These are phyloP conservation scores for Flaveria robusta DNA, from an alignment of 129 eudicot species.

Conservation along the genomic window DNA sequence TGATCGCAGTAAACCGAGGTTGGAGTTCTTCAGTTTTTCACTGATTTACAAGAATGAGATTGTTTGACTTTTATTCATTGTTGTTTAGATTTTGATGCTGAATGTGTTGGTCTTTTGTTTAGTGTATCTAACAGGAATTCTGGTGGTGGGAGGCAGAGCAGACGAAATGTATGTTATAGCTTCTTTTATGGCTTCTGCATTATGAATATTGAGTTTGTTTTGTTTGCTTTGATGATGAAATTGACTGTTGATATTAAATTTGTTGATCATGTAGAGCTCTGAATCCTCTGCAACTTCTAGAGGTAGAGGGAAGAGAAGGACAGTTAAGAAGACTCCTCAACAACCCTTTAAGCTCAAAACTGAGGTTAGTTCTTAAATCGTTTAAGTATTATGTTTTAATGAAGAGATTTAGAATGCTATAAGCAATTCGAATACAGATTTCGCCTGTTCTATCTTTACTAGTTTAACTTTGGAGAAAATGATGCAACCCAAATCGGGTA, in stretches of 20 bases:
- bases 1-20: conserved; percentile 62
- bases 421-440: conserved; percentile 1
- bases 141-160: conserved; percentile 62
- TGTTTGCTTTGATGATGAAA: conserved; percentile 15
- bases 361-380: conserved; percentile 51
- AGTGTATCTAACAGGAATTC: conserved; percentile 55
- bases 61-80: not conserved
- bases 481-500: not conserved
- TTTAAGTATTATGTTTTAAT: not conserved
- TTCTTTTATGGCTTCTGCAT: not conserved
- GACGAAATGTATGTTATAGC: conserved; percentile 64
- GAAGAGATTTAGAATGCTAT: not conserved
- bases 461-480: not conserved
- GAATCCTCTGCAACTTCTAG: conserved; percentile 62
- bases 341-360: conserved; percentile 89
- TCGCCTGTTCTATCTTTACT: not conserved
- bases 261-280: conserved; percentile 57
- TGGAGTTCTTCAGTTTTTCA: conserved; percentile 18
- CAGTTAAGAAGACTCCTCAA: conserved; percentile 59
- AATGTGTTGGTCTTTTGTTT: conserved; percentile 23
- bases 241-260: not conserved
- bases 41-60: not conserved
- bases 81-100: conserved; percentile 16
- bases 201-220: not conserved
- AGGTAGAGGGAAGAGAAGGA: conserved; percentile 59